Evolutionary conservation across 768 basidiomycete species (phyloP), one percentile per base, ranked within the genome.

Genomic region (Russula brevipes): DNA sequence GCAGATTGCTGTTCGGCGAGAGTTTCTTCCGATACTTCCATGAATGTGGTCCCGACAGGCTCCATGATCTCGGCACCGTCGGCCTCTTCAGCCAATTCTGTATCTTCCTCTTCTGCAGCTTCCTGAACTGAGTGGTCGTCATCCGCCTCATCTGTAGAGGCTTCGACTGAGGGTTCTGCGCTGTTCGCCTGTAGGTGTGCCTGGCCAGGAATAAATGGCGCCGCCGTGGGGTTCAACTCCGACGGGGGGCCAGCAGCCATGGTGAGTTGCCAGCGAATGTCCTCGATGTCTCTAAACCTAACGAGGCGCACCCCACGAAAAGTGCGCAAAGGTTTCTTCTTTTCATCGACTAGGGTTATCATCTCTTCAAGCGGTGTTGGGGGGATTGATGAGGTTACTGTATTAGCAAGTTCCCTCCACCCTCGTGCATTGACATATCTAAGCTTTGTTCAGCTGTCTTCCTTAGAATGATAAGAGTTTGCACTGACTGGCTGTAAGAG

Each of bases 351-450:
- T 12, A 66, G 53, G 17, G 16, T 35, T n/a, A 66, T 35, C 57
- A 66, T 66, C 47, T 64, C 62, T 24, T 66, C 65, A 5, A 66
- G 51, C 4, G 52, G 46, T 6, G 65, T 55, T 45, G 45, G 14
- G n/a, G 52, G 11, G 45, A 66, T 54, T 2, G 65, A 66, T 17
- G 57, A 44, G 6, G 65, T 49, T 7, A 59, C 60, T 9, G 14
- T 1, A 2, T 1, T 0, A 19, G 55, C 59, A 36, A 61, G 36
- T n/a, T 31, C 38, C 1, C 10, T 3, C 66, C 59, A 63, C 11
- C 42, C 8, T 9, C 24, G 41, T 14, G 59, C 66, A 17, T 59
- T 31, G 39, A 67, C 51, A 42, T 61, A 67, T 17, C 65, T 65
- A 38, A 9, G 5, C 5, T 45, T 36, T 52, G 33, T 38, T 50